These are phyloP conservation scores for Eutrema heterophyllum DNA, from an alignment of 345 rosid genomes.

Conservation along the genomic window DNA sequence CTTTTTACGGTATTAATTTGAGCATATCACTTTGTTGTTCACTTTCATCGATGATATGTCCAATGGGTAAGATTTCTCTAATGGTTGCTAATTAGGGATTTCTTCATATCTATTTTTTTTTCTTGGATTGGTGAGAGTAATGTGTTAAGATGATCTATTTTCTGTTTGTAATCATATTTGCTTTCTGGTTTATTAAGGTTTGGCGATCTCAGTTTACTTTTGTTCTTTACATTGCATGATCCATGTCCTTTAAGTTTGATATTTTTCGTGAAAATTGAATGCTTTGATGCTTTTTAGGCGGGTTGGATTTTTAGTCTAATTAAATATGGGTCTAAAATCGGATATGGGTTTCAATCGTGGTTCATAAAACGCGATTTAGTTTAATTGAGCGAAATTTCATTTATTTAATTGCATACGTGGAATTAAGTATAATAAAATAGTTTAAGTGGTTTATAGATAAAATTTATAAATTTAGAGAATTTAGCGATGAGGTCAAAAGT, in stretches of 20 bases:
- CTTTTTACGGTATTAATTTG: too few species aligned
- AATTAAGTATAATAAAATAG: too few species aligned
- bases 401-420: too few species aligned
- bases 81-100: neutral
- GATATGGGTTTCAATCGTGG: too few species aligned
- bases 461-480: too few species aligned
- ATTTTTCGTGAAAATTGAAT: neutral
- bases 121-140: neutral
- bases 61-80: slow-evolving; percentile 25
- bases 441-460: too few species aligned
- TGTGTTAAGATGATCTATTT: neutral
- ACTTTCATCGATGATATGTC: slow-evolving; percentile 72
- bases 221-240: slow-evolving; percentile 5
- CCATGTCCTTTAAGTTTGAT: neutral
- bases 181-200: neutral
- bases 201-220: neutral
- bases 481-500: too few species aligned
- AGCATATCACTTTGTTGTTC: too few species aligned
- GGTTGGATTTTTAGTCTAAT: too few species aligned
- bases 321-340: too few species aligned
- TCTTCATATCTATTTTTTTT: neutral
- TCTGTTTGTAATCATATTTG: neutral
- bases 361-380: too few species aligned
- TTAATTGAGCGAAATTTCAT: too few species aligned
- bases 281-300: neutral